Conservation (phyloP, 345 rosid species). For the Camelina laxa region DNA sequence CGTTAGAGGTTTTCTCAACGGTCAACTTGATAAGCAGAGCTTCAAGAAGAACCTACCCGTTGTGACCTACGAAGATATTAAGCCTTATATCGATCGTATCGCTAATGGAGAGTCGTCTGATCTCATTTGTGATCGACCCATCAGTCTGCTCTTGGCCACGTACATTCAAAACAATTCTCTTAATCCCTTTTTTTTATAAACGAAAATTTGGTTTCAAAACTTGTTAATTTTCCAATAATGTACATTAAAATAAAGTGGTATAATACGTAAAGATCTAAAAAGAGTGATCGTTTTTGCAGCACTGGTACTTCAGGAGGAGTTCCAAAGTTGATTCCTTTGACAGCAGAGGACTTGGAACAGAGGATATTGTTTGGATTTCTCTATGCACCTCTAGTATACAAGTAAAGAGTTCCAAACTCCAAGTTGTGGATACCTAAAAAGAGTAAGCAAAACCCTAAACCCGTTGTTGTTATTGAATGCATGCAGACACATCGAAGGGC, state of each 20-base stretch:
- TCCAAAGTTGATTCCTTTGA: slow-evolving; percentile 92
- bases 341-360: slow-evolving; percentile 76
- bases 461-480: slow-evolving; percentile 18
- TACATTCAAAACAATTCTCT: slow-evolving; percentile 16
- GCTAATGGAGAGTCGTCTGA: slow-evolving; percentile 66
- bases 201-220: not conserved
- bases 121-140: slow-evolving; percentile 71
- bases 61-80: slow-evolving; percentile 76
- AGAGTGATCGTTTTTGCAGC: slow-evolving; percentile 50
- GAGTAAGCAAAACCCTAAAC: not conserved
- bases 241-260: not conserved
- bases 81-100: slow-evolving; percentile 63
- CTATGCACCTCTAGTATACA: slow-evolving; percentile 66
- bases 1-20: slow-evolving; percentile 55
- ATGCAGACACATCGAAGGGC: slow-evolving; percentile 70
- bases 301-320: slow-evolving; percentile 92
- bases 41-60: slow-evolving; percentile 71
- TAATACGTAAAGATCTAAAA: slow-evolving; percentile 4
- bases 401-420: slow-evolving; percentile 46
- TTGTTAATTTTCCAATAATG: not conserved
- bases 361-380: slow-evolving; percentile 75
- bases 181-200: not conserved
- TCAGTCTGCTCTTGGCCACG: slow-evolving; percentile 80
- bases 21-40: slow-evolving; percentile 48
- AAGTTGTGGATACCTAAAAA: not conserved